Percentiles rank a stretch among this genome's conserved stretches.
Conservation (phyloP, 805 yeast genomes). For the Candida coquimbonensis region DNA sequence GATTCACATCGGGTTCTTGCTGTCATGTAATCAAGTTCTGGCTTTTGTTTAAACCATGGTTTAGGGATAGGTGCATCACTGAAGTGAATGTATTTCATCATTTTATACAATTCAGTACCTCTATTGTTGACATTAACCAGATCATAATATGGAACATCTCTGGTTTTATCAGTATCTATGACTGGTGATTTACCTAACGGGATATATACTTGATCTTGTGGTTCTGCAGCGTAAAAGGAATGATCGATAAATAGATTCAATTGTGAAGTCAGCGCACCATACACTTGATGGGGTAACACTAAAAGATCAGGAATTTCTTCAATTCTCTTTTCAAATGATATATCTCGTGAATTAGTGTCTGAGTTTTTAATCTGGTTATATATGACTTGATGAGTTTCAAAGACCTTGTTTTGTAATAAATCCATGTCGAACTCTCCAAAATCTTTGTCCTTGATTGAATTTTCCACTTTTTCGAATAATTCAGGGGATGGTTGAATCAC, state of each 20-base stretch:
- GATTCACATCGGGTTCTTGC: conserved; percentile 13
- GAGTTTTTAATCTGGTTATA: conserved; percentile 8
- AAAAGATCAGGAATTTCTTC: conserved; percentile 21
- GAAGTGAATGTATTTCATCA: conserved; percentile 48
- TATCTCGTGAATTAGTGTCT: not conserved
- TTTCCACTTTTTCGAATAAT: conserved; percentile 15
- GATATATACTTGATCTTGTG: conserved; percentile 33
- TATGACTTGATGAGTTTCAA: conserved; percentile 18
- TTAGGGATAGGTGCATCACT: conserved; percentile 62
- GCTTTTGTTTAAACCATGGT: conserved; percentile 42
- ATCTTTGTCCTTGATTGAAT: conserved; percentile 22
- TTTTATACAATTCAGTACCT: conserved; percentile 17
- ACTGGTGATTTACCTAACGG: conserved; percentile 12
- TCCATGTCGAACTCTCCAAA: conserved; percentile 50
- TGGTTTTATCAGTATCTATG: conserved; percentile 5
- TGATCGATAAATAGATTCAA: conserved; percentile 31
- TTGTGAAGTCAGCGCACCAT: conserved; percentile 48
- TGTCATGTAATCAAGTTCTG: conserved; percentile 9
- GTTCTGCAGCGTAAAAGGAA: conserved; percentile 33
- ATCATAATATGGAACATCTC: conserved; percentile 12
- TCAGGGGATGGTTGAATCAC: conserved; percentile 43
- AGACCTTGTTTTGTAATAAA: conserved; percentile 33
- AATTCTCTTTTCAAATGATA: conserved; percentile 6
- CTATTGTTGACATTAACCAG: conserved; percentile 9
- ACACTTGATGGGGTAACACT: conserved; percentile 44